Base-by-base conservation (phyloP, 176 grass and related monocot species). In the Aegilops umbellulata region DNA sequence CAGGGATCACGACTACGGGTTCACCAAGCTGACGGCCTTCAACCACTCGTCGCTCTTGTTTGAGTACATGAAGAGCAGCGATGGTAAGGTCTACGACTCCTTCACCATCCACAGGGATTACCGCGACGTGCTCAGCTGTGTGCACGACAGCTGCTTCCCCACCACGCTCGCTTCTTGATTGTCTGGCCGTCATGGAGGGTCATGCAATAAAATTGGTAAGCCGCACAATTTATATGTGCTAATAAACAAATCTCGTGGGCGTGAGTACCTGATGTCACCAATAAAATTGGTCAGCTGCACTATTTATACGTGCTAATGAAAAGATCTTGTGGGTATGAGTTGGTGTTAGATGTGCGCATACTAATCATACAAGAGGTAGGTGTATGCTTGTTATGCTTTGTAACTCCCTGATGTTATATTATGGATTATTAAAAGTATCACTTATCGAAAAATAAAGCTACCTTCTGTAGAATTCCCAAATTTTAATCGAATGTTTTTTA, bases 11-110 rank as follows among this genome's bases (percentile, higher is more conserved):
- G 91, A 90, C 78, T 95, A 20, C 19, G 93, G 96, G 1, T 95
- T 98, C 80, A 86, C 85, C 6, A 98, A 98, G 85, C 87, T 98
- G 74, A 98, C 96, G 0, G 93, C 93, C 2, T 98, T 95, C 86
- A 92, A 98, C 90, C 93, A 95, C 87, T 98, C 96, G 2, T 94
- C 96, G 24, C 88, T 95, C 25, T 82, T 98, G 36, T 95, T 94
- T 1, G 93, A 98, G 86, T 95, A 95, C 74, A 98, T 92, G 91
- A 98, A 62, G 88, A 95, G 93, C 70, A 91, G 86, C 4, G 88
- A 58, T 3, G 55, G 55, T 7, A 58, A 58, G 55, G 55, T 58
- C 7, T 58, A 58, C 2, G 55, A 58, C 20, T 58, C 55, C 19
- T 58, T 58, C 55, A 58, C 55, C 55, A 58, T 58, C 7, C 55